Base-by-base conservation (phyloP, 1,284 basidiomycete species). In the Inonotus hispidus region DNA sequence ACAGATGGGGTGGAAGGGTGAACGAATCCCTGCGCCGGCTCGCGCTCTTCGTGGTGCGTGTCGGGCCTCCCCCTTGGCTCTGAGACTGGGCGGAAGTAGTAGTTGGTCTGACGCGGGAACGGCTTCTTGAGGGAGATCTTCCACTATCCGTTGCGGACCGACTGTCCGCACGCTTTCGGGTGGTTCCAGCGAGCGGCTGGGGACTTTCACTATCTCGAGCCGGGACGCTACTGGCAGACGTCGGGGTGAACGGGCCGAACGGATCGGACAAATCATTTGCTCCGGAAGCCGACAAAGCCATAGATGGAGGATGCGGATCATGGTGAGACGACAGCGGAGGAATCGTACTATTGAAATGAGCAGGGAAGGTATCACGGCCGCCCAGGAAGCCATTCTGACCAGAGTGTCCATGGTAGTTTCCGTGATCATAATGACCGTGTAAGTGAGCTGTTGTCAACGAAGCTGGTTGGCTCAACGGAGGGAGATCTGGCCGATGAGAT, bases 91-190 rank as follows among this genome's bases (percentile, higher is more conserved):
- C 55, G 23, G 41, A 37, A 14, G 53, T 46, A 16, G 53, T 38
- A 16, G 25, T 69, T 65, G 49, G 23, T 54, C 73, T 71, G 19
- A 81, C 84, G 37, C 83, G 75, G 2, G 82, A 83, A 25, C 80
- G 73, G 6, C 57, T 58, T 37, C 57, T 47, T 39, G 78, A 76
- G 63, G 74, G 74, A 2, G 71, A 68, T 16, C 64, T 60, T 43
- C 64, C 32, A 62, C 65, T 61, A 59, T 64, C 56, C 58, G 67
- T 58, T 71, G 70, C 8, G 68, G 68, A 56, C 54, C 57, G 56
- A 29, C 57, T 46, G 25, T 50, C 50, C 55, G 37, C 52, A n/a
- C 53, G 52, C 13, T 39, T 58, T 39, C 50, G 25, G 32, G 32
- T 32, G 25, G 46, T 37, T 13, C 45, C 54, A 19, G 54, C 59